Conservation (phyloP, 208 protist species). For the Crithidia brevicula region DNA sequence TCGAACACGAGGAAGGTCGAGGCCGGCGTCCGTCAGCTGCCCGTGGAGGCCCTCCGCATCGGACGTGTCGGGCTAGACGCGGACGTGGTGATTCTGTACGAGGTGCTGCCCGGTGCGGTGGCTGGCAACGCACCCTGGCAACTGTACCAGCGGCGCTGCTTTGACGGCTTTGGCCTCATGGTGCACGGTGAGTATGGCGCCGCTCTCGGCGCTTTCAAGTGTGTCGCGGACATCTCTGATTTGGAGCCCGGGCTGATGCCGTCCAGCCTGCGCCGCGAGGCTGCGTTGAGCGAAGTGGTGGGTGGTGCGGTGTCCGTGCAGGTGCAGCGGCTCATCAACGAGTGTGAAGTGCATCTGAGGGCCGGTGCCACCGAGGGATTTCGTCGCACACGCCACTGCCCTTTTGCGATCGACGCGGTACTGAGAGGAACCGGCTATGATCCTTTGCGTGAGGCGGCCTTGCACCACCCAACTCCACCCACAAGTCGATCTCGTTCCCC, state of each 20-base stretch:
- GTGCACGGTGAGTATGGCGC: conserved; percentile 37
- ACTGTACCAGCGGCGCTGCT: conserved; percentile 23
- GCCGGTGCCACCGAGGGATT: neutral
- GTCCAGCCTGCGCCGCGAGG: conserved; percentile 23
- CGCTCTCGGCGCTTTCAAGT: conserved; percentile 32
- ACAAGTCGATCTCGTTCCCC: neutral
- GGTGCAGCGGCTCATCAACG: conserved; percentile 24
- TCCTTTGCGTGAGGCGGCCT: neutral
- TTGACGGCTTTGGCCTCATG: conserved; percentile 45
- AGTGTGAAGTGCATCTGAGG: conserved; percentile 13
- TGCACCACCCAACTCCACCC: neutral
- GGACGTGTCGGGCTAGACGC: conserved; percentile 5
- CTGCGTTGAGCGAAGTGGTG: conserved; percentile 6
- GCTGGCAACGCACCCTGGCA: conserved; percentile 26
- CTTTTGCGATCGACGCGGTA: conserved; percentile 17
- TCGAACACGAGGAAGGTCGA: conserved; percentile 34
- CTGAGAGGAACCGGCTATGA: neutral
- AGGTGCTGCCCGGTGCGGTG: conserved; percentile 25
- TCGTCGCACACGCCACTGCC: neutral
- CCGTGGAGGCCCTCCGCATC: neutral
- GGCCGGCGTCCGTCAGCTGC: conserved; percentile 30
- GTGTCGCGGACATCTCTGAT: conserved; percentile 25
- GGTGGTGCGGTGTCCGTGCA: conserved; percentile 25
- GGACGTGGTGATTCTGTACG: conserved; percentile 36
- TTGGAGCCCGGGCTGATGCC: conserved; percentile 28